Evolutionary conservation across 805 yeast species (phyloP), one percentile per base, ranked within the genome.

Genomic region (Yamadazyma philogaea): DNA sequence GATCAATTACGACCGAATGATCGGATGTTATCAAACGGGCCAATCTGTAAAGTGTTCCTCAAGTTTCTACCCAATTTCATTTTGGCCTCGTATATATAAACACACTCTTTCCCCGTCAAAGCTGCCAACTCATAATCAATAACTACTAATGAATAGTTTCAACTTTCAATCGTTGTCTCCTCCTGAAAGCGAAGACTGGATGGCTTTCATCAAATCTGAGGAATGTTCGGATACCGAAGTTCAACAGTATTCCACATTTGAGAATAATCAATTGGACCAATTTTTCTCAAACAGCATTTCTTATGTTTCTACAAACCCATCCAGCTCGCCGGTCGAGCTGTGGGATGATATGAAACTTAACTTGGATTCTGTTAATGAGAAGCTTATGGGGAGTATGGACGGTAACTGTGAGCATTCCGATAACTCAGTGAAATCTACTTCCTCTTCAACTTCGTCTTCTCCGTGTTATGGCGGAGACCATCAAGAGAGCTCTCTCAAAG

Each of bases 141-240:
- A 30, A 2, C 17, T 14, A 16, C 20, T 16, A 16, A 30, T 30
- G 34, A 30, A 30, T 18, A 30, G 12, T 19, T 38, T 14, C 19
- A 14, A 32, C n/a, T 14, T 47, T 21, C 44, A 44, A 39, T 44
- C 46, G 5, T 37, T 48, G 37, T 39, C 45, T 18, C 46, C 46
- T 26, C 22, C 39, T 37, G 49, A 45, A 21, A 40, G 42, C 18
- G 49, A 45, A 30, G 49, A 45, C 14, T 48, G 52, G 52, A 36
- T 46, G 40, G 43, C 40, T 16, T 43, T 41, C 17, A 41, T 46
- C 31, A 42, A 30, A 14, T 27, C 47, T 2, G 42, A 39, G 7
- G 28, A 31, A 4, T 15, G 21, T 19, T 33, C 37, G 3, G 38
- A 34, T 11, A 15, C 22, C 6, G 33, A 33, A 17, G 17, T 18